Evolutionary conservation across 192 early-diverging fungal genomes (phyloP).

Genomic region (Podila verticillata): DNA sequence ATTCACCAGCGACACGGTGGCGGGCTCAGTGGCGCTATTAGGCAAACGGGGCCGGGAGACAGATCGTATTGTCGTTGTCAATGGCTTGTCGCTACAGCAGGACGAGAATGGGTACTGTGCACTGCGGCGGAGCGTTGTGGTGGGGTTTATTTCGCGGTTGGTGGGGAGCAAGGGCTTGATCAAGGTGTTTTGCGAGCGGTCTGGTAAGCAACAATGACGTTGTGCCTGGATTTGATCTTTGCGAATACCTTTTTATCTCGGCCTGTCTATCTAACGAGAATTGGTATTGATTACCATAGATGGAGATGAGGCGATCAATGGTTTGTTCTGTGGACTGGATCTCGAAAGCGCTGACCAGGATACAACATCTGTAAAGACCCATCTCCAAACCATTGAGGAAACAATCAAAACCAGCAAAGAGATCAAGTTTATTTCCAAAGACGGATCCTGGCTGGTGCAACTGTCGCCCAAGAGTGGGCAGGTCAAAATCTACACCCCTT

Average conservation of each 20-base stretch:
- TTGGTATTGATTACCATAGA: not conserved
- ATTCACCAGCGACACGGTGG: not conserved
- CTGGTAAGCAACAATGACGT: not conserved
- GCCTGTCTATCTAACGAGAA: too few species aligned
- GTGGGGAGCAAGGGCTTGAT: not conserved
- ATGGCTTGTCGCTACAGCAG: conserved; percentile 13
- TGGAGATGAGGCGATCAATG: not conserved
- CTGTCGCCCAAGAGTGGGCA: conserved; percentile 15
- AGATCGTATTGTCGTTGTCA: conserved; percentile 5
- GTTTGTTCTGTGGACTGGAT: conserved; percentile 17
- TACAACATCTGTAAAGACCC: not conserved
- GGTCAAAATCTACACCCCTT: conserved; percentile 18
- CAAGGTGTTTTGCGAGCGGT: conserved; percentile 7
- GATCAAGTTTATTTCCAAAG: conserved; percentile 8
- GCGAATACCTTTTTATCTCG: too few species aligned
- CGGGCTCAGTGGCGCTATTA: too few species aligned
- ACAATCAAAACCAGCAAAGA: not conserved
- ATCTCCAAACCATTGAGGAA: conserved; percentile 7
- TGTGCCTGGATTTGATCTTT: too few species aligned
- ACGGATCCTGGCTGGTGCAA: conserved; percentile 23
- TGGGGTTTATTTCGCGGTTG: conserved; percentile 18
- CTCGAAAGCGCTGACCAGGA: not conserved
- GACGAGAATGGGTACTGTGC: conserved; percentile 26
- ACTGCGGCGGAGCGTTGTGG: conserved; percentile 14
- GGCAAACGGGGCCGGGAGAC: conserved; percentile 10